Base-by-base conservation (phyloP, 225 moss, liverwort and hornwort genomes). In the Lunularia cruciata region DNA sequence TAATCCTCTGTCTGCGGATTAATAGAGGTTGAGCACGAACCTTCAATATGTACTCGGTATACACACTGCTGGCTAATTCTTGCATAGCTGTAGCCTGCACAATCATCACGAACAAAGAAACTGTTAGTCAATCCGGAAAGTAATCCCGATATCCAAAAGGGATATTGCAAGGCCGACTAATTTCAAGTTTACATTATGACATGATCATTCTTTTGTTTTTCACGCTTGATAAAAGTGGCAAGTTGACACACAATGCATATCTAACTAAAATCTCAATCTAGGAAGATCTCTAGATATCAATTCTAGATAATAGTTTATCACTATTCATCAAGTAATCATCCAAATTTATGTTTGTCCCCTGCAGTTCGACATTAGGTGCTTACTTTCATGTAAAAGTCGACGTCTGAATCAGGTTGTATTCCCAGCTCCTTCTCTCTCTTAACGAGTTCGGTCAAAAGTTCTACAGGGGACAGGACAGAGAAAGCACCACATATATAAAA, bases 341-440 rank as follows among this genome's bases (percentile, higher is more conserved):
- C 45, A 45, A 1, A 10, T 18, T 45, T 25, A 23, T 26, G 27
- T 56, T 60, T 3, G 19, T n/a, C 28, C 8, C 10, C n/a, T 59
- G 16, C 43, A 46, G 6, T 27, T 46, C 46, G 16, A 23, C 28
- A 26, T 45, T 23, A 6, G 25, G n/a, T 18, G 22, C 73, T 30
- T 28, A 90, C 92, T 77, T 93, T 93, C 93, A 90, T 87, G 72
- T 86, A 93, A 14, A 84, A 80, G 60, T 93, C 93, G 37, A 93
- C 82, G 15, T 88, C 88, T 66, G 83, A 78, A 60, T 93, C 93
- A 4, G 90, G 90, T 37, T 85, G 81, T 25, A 93, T 88, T 28
- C 90, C 88, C 28, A 87, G 85, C 73, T 93, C 88, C 58, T 88
- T 90, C 69, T 93, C 93, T 70, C 79, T 82, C 77, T 65, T 88